These are phyloP conservation scores for Prinsepia uniflora DNA, from an alignment of 306 rosid genomes.

Conservation along the genomic window DNA sequence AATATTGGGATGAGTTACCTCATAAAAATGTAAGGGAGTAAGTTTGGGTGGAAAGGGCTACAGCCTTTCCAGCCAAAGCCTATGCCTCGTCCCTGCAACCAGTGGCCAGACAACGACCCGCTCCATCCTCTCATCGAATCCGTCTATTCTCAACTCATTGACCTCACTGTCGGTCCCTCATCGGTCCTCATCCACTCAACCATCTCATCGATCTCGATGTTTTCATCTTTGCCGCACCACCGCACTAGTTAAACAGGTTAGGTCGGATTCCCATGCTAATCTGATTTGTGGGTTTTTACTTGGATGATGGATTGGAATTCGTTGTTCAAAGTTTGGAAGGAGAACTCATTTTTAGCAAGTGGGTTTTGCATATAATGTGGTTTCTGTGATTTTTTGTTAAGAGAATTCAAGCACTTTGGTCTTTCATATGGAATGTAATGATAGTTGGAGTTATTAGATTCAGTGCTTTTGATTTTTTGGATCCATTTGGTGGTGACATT, in stretches of 20 bases:
- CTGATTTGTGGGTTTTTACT: conserved; percentile 1
- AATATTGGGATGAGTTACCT: no score
- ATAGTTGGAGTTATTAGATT: neutral
- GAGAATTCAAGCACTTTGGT: conserved; percentile 23
- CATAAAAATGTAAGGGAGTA: no score
- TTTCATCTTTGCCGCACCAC: no score
- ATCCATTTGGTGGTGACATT: conserved; percentile 9
- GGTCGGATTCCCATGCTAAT: conserved; percentile 3
- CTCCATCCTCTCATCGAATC: no score
- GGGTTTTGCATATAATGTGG: conserved; percentile 21
- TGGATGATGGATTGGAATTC: neutral
- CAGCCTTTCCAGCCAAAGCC: no score
- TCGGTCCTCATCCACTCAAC: no score
- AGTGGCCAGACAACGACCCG: no score
- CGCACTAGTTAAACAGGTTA: neutral
- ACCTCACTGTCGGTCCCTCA: no score
- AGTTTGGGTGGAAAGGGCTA: no score
- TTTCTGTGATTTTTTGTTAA: neutral
- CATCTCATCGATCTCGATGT: no score
- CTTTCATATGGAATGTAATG: neutral
- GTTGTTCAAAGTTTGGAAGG: neutral
- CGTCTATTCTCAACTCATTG: no score
- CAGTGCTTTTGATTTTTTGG: conserved; percentile 1
- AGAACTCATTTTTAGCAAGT: conserved; percentile 8
- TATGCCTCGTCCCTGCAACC: no score